phyloP scores from a whole-genome alignment of 768 basidiomycete species.

The Imleria badia region DNA sequence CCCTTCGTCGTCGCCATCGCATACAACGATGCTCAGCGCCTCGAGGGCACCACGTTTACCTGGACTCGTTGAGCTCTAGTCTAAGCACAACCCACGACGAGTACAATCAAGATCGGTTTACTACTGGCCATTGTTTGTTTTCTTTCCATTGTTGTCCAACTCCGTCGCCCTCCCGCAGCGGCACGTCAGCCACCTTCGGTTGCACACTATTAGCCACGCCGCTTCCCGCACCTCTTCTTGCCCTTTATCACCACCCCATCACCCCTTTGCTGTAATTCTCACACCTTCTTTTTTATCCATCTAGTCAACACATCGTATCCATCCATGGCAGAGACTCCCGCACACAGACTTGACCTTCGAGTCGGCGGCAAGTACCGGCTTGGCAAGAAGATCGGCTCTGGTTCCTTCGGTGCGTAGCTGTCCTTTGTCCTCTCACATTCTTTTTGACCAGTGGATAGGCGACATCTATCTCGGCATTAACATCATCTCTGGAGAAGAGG shows the following conservation, averaged over 20 bases:
- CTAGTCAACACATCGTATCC: slow-evolving; percentile 13
- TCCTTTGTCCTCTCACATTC: neutral
- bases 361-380: slow-evolving; percentile 96
- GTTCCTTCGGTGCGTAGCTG: slow-evolving; percentile 82
- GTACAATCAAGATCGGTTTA: slow-evolving; percentile 3
- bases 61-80: slow-evolving; percentile 6
- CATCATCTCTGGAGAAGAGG: slow-evolving; percentile 99
- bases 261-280: slow-evolving; percentile 12
- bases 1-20: slow-evolving; percentile 6
- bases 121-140: neutral
- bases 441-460: slow-evolving; percentile 47
- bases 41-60: slow-evolving; percentile 32
- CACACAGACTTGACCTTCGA: slow-evolving; percentile 77
- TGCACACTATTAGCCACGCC: slow-evolving; percentile 30
- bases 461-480: slow-evolving; percentile 99
- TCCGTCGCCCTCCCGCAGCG: slow-evolving; percentile 5
- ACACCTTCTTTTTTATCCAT: slow-evolving; percentile 7
- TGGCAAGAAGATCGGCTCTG: slow-evolving; percentile 99
- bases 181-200: slow-evolving; percentile 39
- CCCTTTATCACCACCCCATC: slow-evolving; percentile 22
- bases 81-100: slow-evolving; percentile 1
- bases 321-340: slow-evolving; percentile 71
- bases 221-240: slow-evolving; percentile 32
- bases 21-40: slow-evolving; percentile 20
- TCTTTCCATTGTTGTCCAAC: neutral